A percentile compares a stretch with the other conserved stretches of the same genome.
phyloP scores from a whole-genome alignment of 169 alveolate species.

The Eimeria falciformis region DNA sequence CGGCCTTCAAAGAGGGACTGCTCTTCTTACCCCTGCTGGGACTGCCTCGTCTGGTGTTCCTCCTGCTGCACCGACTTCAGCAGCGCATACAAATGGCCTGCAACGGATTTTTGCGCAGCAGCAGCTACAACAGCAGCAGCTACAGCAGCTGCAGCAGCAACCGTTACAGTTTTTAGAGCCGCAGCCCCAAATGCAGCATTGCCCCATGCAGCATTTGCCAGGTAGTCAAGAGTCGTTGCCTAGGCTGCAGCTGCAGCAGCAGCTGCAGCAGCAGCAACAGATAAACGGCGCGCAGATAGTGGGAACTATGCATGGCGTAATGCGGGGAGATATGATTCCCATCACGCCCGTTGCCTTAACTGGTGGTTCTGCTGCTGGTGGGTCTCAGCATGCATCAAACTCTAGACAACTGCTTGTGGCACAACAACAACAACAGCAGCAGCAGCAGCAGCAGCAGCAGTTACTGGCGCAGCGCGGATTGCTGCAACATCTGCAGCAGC shows the following conservation, averaged over 20 bases:
- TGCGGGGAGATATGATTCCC: not conserved
- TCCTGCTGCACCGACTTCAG: conserved; percentile 14
- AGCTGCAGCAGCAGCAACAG: conserved; percentile 14
- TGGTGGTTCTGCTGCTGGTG: conserved; percentile 45
- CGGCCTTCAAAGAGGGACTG: not conserved
- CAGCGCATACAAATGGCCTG: conserved; percentile 43
- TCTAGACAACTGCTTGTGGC: conserved; percentile 39
- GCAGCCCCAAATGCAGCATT: conserved; percentile 14
- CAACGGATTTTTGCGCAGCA: not conserved
- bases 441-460: conserved; percentile 50
- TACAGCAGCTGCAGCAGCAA: not conserved
- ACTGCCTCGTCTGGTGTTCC: conserved; percentile 25
- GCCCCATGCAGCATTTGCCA: not conserved
- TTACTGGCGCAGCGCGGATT: not conserved
- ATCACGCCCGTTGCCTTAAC: not conserved
- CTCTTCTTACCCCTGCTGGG: not conserved
- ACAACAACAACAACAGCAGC: conserved; percentile 70
- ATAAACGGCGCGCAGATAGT: conserved; percentile 12
- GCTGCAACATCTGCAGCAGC: conserved; percentile 67
- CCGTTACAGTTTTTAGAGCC: not conserved
- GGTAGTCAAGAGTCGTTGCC: not conserved
- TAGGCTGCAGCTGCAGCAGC: conserved; percentile 62
- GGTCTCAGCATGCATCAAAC: not conserved
- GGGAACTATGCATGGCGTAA: not conserved
- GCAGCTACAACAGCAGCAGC: conserved; percentile 40